Base-by-base conservation (phyloP, 805 yeast genomes). In the Yarrowia sp. region DNA sequence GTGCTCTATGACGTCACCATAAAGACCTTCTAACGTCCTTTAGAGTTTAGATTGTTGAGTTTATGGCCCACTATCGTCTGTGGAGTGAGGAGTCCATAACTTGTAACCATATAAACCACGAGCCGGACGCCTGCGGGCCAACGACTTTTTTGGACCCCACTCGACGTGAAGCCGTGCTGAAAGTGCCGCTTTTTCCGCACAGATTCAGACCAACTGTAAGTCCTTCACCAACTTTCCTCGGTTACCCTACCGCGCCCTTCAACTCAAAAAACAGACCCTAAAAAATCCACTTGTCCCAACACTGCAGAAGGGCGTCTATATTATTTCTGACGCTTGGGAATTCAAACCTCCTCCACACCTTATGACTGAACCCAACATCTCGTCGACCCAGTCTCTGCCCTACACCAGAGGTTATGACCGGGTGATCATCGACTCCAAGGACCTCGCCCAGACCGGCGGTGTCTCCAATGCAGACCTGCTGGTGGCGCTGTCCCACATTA, bases 381-480 rank as follows among this genome's bases (percentile, higher is more conserved):
- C 42, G 33, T 4, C 49, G 9, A 33, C 40, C 38, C 50, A 43
- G 36, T 61, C 66, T n/a, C 13, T 46, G 14, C 66, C 66, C 14
- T 61, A 61, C 24, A 61, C 66, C 19, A 39, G 66, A 34, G 66
- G 66, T 3, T 61, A 61, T 47, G 66, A 61, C 55, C 53, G 66
- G 20, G 66, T 61, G 33, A 61, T 61, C 17, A 46, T 61, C 38
- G 66, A 61, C 55, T 19, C 66, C 20, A 46, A 61, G 33, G 55
- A 61, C 52, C 55, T 61, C 38, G 66, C 66, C 24, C 55, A 47
- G 38, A 24, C 53, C 14, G 53, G 55, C 24, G 2, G 38, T 3
- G 55, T 61, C 8, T 13, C 43, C 12, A 24, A 46, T 13, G 3
- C 2, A 0, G 55, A 61, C 38, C 38, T 61, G 12, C 20, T 61